phyloP scores from a whole-genome alignment of 371 early-diverging fungal species.

The Dichotomocladium elegans region DNA sequence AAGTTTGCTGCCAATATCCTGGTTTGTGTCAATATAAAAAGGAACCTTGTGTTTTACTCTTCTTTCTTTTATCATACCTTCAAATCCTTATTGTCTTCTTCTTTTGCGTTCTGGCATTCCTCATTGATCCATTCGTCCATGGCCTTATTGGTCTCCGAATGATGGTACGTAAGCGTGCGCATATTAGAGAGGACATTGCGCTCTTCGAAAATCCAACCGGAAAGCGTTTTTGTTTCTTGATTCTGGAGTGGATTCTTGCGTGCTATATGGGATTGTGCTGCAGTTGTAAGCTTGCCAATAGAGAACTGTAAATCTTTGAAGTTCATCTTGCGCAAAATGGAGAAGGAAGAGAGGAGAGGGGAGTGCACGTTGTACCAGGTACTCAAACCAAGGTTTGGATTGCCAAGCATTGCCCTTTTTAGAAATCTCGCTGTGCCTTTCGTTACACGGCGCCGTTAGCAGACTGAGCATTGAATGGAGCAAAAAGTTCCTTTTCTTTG shows the following conservation, averaged over 20 bases:
- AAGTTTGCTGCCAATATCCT: slow-evolving; percentile 41
- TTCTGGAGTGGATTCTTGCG: slow-evolving; percentile 41
- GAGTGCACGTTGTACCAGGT: not conserved
- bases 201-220: slow-evolving; percentile 43
- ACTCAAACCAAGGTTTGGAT: not conserved
- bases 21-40: not conserved
- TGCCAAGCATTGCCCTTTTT: not conserved
- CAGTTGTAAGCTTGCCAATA: slow-evolving; percentile 34
- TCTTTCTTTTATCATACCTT: slow-evolving; percentile 13
- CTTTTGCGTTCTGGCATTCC: slow-evolving; percentile 18
- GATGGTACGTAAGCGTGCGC: slow-evolving; percentile 32
- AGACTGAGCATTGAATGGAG: too few relatives aligned
- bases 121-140: slow-evolving; percentile 34
- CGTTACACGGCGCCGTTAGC: too few relatives aligned
- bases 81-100: slow-evolving; percentile 27
- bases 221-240: slow-evolving; percentile 35
- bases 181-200: slow-evolving; percentile 33
- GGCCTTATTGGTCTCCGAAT: slow-evolving; percentile 26
- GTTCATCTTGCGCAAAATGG: slow-evolving; percentile 20
- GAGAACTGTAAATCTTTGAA: slow-evolving; percentile 45
- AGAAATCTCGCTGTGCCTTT: too few relatives aligned
- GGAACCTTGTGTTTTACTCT: not conserved
- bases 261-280: slow-evolving; percentile 37
- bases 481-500: too few relatives aligned
- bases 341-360: not conserved